Evolutionary conservation across 2,329 filamentous ascomycete genomes (phyloP), one percentile per base, ranked within the genome.

Genomic region (Aspergillus tamarii): DNA sequence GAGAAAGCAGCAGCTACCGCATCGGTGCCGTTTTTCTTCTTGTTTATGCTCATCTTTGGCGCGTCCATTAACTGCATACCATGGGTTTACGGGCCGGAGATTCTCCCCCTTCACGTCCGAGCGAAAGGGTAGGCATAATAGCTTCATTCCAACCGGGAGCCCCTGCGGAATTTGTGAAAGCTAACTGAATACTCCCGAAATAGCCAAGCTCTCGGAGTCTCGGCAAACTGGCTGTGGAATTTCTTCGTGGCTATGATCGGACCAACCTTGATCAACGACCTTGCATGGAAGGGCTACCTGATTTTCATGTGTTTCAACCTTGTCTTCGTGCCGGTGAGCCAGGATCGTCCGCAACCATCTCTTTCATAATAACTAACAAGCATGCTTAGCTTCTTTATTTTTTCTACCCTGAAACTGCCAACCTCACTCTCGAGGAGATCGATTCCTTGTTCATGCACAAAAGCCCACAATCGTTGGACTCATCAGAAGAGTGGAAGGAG

Each of bases 71-170:
- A 83, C 64, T 82, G 79, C 63, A 81, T 84, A 21, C 82, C 83
- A 2, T 84, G 83, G 83, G 81, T 84, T 0, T 83, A 82, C 64
- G 80, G 82, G 4, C 81, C 82, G 0, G 82, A 85, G 66, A 83
- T 85, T 48, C 71, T 84, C 1, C 83, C 84, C 0, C 75, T 84
- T 4, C 81, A 83, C 63, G 82, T 81, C 4, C 75, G 83, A 36
- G 79, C 82, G 2, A 84, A 84, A 69, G 83, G 83, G 19, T 83
- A 78, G 60, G 69, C 62, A 48, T 28, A 55, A 26, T n/a, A 26
- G 30, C 52, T 39, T 39, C 52, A 55, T 55, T 55, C 46, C 60
- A 58, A 48, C 16, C 10, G 28, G 48, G n/a, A 19, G 32, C n/a
- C 46, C 55, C 52, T 39, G 32, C 21, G 52, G 52, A 59, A 59